Evolutionary conservation across 73 alveolate genomes (phyloP).

Genomic region (Vitrella brassicaformis): DNA sequence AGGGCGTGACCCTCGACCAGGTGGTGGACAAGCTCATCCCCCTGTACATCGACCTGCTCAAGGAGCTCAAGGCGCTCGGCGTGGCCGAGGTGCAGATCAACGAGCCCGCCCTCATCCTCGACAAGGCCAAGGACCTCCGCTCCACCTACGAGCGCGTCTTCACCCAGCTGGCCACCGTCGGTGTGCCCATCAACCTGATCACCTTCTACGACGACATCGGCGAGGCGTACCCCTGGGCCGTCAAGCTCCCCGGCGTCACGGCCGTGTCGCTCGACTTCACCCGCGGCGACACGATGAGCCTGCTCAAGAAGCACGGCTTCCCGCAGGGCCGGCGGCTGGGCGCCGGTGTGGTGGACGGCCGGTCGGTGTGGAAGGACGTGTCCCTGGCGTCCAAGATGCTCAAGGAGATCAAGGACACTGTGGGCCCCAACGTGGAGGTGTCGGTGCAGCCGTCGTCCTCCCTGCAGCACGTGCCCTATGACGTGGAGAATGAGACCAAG

Average conservation of each 20-base stretch:
- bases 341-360: not conserved
- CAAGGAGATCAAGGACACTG: not conserved
- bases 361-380: not conserved
- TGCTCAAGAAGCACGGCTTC: not conserved
- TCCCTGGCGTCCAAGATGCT: not conserved
- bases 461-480: not conserved
- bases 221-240: not conserved
- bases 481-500: not conserved
- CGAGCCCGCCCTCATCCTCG: not conserved
- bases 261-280: not conserved
- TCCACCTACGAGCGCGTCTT: no score
- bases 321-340: not conserved
- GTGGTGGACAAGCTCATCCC: not conserved
- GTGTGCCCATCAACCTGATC: not conserved
- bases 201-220: not conserved
- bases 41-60: not conserved
- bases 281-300: not conserved
- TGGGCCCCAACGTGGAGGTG: not conserved
- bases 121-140: not conserved
- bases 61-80: not conserved
- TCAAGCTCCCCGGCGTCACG: not conserved
- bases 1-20: not conserved
- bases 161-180: no score
- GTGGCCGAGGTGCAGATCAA: not conserved
- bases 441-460: not conserved